Percentiles rank a stretch among this genome's conserved stretches.
These are phyloP conservation scores for Botryosphaeria dothidea DNA, from an alignment of 2,329 filamentous ascomycete species.

Conservation along the genomic window DNA sequence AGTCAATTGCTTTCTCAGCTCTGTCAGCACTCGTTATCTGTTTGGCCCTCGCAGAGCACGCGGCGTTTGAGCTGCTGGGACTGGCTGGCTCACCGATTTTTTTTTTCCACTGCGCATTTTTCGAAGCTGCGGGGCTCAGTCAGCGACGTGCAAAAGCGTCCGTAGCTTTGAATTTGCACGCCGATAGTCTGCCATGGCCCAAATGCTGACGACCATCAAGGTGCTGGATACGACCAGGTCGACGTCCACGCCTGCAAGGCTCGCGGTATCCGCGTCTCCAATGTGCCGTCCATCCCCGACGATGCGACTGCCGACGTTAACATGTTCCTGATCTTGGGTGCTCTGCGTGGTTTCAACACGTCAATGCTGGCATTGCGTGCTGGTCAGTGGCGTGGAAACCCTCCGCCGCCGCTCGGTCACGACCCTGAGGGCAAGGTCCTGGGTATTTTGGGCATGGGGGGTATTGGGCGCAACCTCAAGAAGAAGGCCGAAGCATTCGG, in stretches of 20 bases:
- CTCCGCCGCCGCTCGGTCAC: constrained; percentile 62
- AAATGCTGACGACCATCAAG: constrained; percentile 41
- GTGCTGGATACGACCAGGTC: constrained; percentile 84
- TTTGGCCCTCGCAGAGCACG: background rate
- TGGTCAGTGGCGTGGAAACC: constrained; percentile 66
- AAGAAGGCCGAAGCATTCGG: constrained; percentile 73
- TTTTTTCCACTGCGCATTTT: too few relatives aligned
- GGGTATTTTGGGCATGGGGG: constrained; percentile 83
- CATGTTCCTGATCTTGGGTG: constrained; percentile 79
- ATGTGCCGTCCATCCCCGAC: constrained; percentile 78
- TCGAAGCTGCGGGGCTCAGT: too few relatives aligned
- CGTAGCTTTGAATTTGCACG: too few relatives aligned
- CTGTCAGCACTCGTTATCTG: background rate
- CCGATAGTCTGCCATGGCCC: too few relatives aligned
- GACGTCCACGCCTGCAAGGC: constrained; percentile 71
- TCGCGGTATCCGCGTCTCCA: constrained; percentile 70
- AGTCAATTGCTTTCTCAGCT: constrained; percentile 26
- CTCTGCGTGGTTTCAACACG: constrained; percentile 71
- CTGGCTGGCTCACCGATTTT: too few relatives aligned
- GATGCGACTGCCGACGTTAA: constrained; percentile 80
- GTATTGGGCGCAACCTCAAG: constrained; percentile 77
- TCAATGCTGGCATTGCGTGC: constrained; percentile 66
- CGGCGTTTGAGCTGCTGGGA: too few relatives aligned
- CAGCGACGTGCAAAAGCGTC: too few relatives aligned
- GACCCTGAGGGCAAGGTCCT: constrained; percentile 78